A percentile compares a stretch with the other conserved stretches of the same genome.
phyloP scores from a whole-genome alignment of 1,284 basidiomycete genomes.

The Tranzscheliella williamsii region DNA sequence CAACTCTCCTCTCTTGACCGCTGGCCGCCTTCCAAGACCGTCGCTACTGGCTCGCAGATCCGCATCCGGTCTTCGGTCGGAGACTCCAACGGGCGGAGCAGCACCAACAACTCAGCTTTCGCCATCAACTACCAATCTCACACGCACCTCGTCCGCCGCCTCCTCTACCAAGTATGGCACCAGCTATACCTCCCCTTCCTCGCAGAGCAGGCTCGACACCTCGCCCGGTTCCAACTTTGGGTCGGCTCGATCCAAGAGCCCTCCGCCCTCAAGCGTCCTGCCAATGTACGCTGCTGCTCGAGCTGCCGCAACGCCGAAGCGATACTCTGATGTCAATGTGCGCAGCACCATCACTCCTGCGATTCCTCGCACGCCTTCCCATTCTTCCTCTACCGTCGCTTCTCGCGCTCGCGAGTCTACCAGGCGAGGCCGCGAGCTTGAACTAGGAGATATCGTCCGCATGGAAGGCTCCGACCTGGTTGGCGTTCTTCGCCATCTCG shows the following conservation, averaged over 20 bases:
- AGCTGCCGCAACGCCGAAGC: constrained; percentile 18
- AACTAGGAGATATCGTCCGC: constrained; percentile 50
- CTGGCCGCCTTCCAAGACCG: constrained; percentile 23
- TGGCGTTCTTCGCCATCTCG: constrained; percentile 56
- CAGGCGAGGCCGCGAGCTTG: constrained; percentile 35
- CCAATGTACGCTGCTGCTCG: constrained; percentile 7
- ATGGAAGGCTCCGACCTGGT: constrained; percentile 45
- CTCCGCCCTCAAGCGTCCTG: background rate
- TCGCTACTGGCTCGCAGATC: constrained; percentile 26
- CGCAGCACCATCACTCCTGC: constrained; percentile 10
- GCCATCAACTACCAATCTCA: constrained; percentile 1
- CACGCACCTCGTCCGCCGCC: background rate
- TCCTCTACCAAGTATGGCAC: background rate
- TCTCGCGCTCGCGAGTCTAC: constrained; percentile 17
- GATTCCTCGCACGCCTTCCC: constrained; percentile 17
- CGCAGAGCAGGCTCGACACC: background rate
- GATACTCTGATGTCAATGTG: constrained; percentile 25
- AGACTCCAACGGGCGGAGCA: constrained; percentile 18
- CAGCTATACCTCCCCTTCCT: background rate
- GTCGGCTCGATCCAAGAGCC: constrained; percentile 1
- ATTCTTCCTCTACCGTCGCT: constrained; percentile 28
- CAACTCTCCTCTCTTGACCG: constrained; percentile 28
- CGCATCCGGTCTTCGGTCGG: constrained; percentile 16
- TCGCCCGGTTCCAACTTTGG: background rate
- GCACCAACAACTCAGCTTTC: constrained; percentile 8